phyloP scores from a whole-genome alignment of 345 rosid species.

The Eucalyptus dawsonii region DNA sequence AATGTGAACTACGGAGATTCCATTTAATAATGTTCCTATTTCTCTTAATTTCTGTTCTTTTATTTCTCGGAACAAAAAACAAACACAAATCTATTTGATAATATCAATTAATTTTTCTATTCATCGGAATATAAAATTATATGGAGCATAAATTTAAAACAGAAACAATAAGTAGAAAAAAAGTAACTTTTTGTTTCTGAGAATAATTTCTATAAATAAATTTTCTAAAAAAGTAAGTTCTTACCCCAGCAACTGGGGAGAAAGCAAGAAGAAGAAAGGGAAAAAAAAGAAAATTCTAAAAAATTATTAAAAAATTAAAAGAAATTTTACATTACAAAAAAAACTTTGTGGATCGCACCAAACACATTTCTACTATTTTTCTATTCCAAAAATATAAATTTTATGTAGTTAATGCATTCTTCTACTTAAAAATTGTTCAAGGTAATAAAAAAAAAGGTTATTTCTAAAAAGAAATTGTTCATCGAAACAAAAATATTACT shows the following conservation, averaged over 20 bases:
- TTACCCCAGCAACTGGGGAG: accelerated
- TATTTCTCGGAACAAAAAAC: too few species aligned
- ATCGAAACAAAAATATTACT: accelerated
- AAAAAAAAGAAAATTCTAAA: too few species aligned
- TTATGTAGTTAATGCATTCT: accelerated
- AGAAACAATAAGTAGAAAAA: accelerated
- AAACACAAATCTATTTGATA: not conserved
- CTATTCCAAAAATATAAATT: too few species aligned
- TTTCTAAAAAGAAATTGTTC: accelerated
- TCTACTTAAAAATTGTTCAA: too few species aligned
- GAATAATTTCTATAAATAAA: too few species aligned
- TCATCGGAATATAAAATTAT: accelerated
- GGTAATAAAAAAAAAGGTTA: too few species aligned
- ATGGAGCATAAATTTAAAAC: accelerated
- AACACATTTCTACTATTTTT: accelerated
- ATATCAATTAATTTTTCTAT: too few species aligned
- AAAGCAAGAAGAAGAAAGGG: too few species aligned
- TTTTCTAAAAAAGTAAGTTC: too few species aligned
- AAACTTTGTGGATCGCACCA: accelerated
- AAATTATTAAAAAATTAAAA: too few species aligned
- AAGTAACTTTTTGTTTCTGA: accelerated
- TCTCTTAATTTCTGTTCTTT: accelerated
- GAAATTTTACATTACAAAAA: accelerated
- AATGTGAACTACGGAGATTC: accelerated
- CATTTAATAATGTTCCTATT: accelerated